Percentiles rank a stretch among this genome's conserved stretches.
Evolutionary conservation across 805 yeast genomes (phyloP).

Genomic region (Saturnispora sanitii): DNA sequence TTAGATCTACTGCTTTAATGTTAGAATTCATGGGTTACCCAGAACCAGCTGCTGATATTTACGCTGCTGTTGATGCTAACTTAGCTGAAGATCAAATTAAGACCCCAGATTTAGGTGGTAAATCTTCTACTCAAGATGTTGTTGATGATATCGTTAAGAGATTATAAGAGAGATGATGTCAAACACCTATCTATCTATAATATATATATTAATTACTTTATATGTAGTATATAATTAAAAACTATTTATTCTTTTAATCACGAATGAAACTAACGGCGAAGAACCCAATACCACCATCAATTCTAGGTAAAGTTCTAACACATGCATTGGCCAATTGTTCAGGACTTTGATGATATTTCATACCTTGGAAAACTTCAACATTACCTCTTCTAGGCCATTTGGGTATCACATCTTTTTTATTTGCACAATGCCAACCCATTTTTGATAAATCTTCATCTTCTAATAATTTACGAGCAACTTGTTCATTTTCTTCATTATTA

Average conservation of each 20-base stretch:
- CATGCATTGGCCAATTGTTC: constrained; percentile 71
- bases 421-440: constrained; percentile 67
- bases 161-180: too few relatives aligned
- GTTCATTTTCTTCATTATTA: constrained; percentile 88
- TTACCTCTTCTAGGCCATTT: constrained; percentile 82
- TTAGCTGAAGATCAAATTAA: constrained; percentile 65
- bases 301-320: constrained; percentile 73
- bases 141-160: constrained; percentile 67
- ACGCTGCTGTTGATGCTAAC: constrained; percentile 91
- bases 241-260: constrained; percentile 2
- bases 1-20: constrained; percentile 95
- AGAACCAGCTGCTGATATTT: constrained; percentile 83
- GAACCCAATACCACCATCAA: constrained; percentile 98
- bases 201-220: not conserved
- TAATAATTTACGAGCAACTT: constrained; percentile 74
- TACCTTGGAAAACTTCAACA: constrained; percentile 52
- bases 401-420: constrained; percentile 59
- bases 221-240: constrained; percentile 1
- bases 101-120: constrained; percentile 96
- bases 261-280: constrained; percentile 89
- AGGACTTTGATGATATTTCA: constrained; percentile 27
- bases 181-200: too few relatives aligned
- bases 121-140: constrained; percentile 77
- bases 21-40: constrained; percentile 91
- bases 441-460: constrained; percentile 52